phyloP scores from a whole-genome alignment of 352 stramenopile genomes.

The Thalassiosira mediterranea region DNA sequence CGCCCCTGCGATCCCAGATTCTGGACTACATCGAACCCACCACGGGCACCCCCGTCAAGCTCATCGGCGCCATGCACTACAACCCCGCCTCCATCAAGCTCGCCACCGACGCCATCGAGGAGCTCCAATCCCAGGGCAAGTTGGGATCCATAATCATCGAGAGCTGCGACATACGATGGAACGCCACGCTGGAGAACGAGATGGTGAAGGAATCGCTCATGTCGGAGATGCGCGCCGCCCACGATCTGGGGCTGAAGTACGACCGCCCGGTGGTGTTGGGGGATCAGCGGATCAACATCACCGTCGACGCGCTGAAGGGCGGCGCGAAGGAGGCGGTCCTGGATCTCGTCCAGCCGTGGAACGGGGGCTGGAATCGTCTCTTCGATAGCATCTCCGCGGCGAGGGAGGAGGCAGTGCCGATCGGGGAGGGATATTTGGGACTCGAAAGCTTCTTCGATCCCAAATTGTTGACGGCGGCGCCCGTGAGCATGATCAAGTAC shows the following conservation, averaged over 20 bases:
- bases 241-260: slow-evolving; percentile 58
- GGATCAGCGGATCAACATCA: slow-evolving; percentile 76
- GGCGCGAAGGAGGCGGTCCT: slow-evolving; percentile 54
- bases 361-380: slow-evolving; percentile 58
- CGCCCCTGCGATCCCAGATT: slow-evolving; percentile 48
- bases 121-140: slow-evolving; percentile 35
- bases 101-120: slow-evolving; percentile 47
- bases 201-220: slow-evolving; percentile 51
- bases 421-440: slow-evolving; percentile 48
- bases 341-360: slow-evolving; percentile 52
- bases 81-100: slow-evolving; percentile 74
- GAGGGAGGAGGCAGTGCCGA: slow-evolving; percentile 49
- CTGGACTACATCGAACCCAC: slow-evolving; percentile 66
- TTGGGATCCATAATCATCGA: slow-evolving; percentile 75
- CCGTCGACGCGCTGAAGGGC: slow-evolving; percentile 44
- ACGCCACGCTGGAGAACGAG: slow-evolving; percentile 58
- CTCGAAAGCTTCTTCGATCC: slow-evolving; percentile 64
- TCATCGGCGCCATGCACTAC: slow-evolving; percentile 74
- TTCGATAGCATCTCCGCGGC: slow-evolving; percentile 37
- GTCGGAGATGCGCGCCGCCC: slow-evolving; percentile 71
- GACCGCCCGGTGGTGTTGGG: slow-evolving; percentile 63
- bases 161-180: slow-evolving; percentile 73
- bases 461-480: slow-evolving; percentile 47
- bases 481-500: slow-evolving; percentile 66
- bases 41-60: slow-evolving; percentile 56